A percentile compares a stretch with the other conserved stretches of the same genome.
phyloP scores from a whole-genome alignment of 2,329 filamentous ascomycete genomes.

The Fusarium graminum region DNA sequence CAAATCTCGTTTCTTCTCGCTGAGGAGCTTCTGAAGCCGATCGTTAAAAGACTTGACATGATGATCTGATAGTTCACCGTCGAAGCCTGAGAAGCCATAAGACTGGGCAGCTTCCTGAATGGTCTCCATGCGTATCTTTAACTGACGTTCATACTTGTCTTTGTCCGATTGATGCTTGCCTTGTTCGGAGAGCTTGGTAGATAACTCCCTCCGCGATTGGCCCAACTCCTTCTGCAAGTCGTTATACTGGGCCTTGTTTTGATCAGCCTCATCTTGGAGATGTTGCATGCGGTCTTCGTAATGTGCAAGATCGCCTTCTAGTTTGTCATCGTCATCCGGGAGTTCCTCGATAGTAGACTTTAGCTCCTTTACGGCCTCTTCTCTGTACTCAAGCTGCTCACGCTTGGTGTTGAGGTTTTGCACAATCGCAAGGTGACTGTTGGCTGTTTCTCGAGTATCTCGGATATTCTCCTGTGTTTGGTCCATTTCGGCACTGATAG shows the following conservation, averaged over 20 bases:
- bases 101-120: conserved; percentile 81
- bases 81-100: conserved; percentile 87
- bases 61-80: conserved; percentile 79
- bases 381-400: conserved; percentile 77
- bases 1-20: conserved; percentile 83
- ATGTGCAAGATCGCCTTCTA: conserved; percentile 78
- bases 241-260: conserved; percentile 73
- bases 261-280: conserved; percentile 72
- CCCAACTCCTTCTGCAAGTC: conserved; percentile 69
- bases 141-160: conserved; percentile 84
- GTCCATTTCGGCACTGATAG: conserved; percentile 71
- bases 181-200: conserved; percentile 70
- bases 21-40: conserved; percentile 78
- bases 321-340: conserved; percentile 79
- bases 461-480: conserved; percentile 69
- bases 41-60: conserved; percentile 83
- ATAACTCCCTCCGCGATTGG: conserved; percentile 61
- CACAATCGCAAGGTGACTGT: conserved; percentile 79
- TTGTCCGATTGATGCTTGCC: conserved; percentile 89
- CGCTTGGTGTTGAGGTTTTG: conserved; percentile 81
- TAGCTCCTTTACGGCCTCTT: conserved; percentile 78
- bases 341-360: conserved; percentile 81
- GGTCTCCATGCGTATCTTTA: conserved; percentile 77
- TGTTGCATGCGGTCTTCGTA: conserved; percentile 81
- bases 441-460: conserved; percentile 78